Base-by-base conservation (phyloP, 2,329 filamentous ascomycete genomes). In the Exophiala sp. region DNA sequence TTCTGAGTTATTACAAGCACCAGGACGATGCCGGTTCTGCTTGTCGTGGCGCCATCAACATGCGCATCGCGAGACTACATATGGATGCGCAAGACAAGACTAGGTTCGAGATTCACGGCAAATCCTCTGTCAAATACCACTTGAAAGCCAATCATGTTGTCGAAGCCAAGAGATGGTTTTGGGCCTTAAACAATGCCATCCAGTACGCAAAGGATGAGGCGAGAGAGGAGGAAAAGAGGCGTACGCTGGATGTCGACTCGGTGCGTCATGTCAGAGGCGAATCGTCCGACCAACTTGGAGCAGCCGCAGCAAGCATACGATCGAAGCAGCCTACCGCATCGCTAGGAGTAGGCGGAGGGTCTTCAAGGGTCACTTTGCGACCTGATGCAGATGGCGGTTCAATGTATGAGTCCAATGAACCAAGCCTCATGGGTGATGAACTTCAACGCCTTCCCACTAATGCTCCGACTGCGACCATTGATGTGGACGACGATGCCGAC, bases 21-120 rank as follows among this genome's bases (percentile, higher is more conserved):
- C 93, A 98, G 70, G 93, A 98, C 65, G 93, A 98, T 66, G 88
- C 89, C 24, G 93, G 90, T 19, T 95, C 89, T 45, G 93, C 93
- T 48, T 98, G 93, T 66, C 88, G 93, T 55, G 93, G 93, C 52
- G 93, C 93, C 45, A 98, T 98, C 71, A 97, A 97, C 67, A 98
- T 98, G 90, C 86, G 85, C 54, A 98, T 98, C 60, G 93, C 93
- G 19, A 85, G 83, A 63, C 78, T 98, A 23, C 85, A 91, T 69
- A 97, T 98, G 90, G 94, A 94, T 64, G 79, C 91, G 0, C 89
- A 96, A 60, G 93, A 98, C 66, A 98, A 97, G 73, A 91, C 90
- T 39, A 89, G 91, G 52, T 97, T 98, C 63, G 93, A 98, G 64
- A 97, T 98, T 46, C 88, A 91, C 55, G 93, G 93, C 45, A 98